Evolutionary conservation across 2,329 filamentous ascomycete genomes (phyloP).

Genomic region (Colletotrichum euphorbiae): DNA sequence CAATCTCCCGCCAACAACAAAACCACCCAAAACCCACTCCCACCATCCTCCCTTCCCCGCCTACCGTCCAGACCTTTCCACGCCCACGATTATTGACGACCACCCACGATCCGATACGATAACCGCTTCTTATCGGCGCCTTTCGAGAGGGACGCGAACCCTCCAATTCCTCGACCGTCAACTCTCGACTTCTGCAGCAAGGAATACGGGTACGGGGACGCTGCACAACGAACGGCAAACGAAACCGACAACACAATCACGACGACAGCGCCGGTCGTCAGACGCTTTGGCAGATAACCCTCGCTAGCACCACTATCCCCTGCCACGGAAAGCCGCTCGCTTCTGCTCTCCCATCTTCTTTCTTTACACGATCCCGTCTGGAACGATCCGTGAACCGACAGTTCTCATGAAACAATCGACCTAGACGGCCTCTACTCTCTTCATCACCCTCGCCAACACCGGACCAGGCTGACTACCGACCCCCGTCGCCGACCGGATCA

Average conservation of each 20-base stretch:
- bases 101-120: constrained; percentile 17
- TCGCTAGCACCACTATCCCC: constrained; percentile 31
- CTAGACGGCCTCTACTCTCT: constrained; percentile 28
- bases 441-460: constrained; percentile 13
- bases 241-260: constrained; percentile 5
- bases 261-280: background rate
- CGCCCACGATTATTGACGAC: constrained; percentile 26
- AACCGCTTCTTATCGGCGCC: constrained; percentile 18
- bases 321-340: constrained; percentile 29
- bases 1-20: constrained; percentile 34
- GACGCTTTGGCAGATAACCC: constrained; percentile 31
- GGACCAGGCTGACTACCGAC: constrained; percentile 5
- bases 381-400: constrained; percentile 28
- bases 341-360: background rate
- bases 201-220: background rate
- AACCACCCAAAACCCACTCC: constrained; percentile 29
- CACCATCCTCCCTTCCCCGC: constrained; percentile 10
- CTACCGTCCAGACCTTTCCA: constrained; percentile 24
- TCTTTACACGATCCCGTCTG: constrained; percentile 25
- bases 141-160: constrained; percentile 29
- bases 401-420: constrained; percentile 28
- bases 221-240: background rate
- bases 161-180: constrained; percentile 20
- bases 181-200: background rate
- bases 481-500: constrained; percentile 9